phyloP scores from a whole-genome alignment of 2,329 filamentous ascomycete species.

The Alternaria infectoria region DNA sequence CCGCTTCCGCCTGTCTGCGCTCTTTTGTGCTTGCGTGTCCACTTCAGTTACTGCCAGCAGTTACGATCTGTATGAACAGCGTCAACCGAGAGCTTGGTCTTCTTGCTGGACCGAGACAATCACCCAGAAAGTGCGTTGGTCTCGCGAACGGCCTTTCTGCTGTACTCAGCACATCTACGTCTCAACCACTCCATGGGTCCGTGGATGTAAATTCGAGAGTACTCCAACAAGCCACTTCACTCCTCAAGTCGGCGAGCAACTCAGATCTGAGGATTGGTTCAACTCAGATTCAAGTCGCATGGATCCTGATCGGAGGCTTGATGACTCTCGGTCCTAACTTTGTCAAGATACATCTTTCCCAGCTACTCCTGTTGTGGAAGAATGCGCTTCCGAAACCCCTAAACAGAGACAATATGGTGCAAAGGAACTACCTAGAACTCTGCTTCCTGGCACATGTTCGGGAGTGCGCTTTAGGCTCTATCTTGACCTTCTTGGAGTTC shows the following conservation, averaged over 20 bases:
- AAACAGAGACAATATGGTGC: slow-evolving; percentile 87
- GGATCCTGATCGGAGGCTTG: slow-evolving; percentile 93
- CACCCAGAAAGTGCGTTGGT: slow-evolving; percentile 82
- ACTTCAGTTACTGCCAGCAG: slow-evolving; percentile 85
- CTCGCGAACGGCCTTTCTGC: slow-evolving; percentile 92
- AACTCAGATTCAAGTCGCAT: slow-evolving; percentile 96
- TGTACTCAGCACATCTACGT: slow-evolving; percentile 85
- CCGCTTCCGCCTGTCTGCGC: slow-evolving; percentile 84
- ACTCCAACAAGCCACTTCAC: slow-evolving; percentile 85
- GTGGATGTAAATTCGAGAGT: slow-evolving; percentile 94
- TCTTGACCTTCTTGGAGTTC: slow-evolving; percentile 90
- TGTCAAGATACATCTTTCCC: slow-evolving; percentile 96
- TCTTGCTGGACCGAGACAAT: slow-evolving; percentile 75
- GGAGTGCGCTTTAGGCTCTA: slow-evolving; percentile 90
- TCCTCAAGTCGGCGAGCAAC: slow-evolving; percentile 90
- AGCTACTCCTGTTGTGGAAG: slow-evolving; percentile 93
- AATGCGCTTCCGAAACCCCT: slow-evolving; percentile 94
- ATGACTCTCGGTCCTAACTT: slow-evolving; percentile 98
- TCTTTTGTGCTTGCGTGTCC: slow-evolving; percentile 89
- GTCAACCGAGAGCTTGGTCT: slow-evolving; percentile 84
- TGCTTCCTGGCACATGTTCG: slow-evolving; percentile 93
- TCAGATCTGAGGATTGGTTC: slow-evolving; percentile 89
- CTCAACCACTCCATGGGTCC: slow-evolving; percentile 89
- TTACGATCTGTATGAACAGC: slow-evolving; percentile 97
- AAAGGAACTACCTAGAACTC: slow-evolving; percentile 83